Base-by-base conservation (phyloP, 495 filamentous ascomycete genomes). In the Thermochaetoides thermophila region DNA sequence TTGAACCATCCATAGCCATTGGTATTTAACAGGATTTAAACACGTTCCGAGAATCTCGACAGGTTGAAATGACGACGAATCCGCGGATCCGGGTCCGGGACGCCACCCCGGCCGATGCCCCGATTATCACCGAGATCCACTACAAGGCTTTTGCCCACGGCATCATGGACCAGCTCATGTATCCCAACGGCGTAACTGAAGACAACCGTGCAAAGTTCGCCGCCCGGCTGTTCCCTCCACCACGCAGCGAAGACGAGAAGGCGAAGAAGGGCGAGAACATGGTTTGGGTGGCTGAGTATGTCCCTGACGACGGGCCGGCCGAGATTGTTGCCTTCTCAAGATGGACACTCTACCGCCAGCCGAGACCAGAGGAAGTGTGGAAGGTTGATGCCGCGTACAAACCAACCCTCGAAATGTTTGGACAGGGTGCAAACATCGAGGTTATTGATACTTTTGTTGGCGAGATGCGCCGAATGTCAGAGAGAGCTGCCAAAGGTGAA, bases 261-360 rank as follows among this genome's bases (percentile, higher is more conserved):
- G 8, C 4, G 8, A 33, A 33, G 17, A 38, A 43, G 15, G 27
- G 40, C 1, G 31, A 53, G 29, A 17, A 1, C 7, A 17, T 40
- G 1, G 7, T 49, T 11, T 35, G 29, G 25, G 52, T 53, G 17
- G 49, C 50, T 19, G 52, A 55, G 29, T 36, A 44, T 5, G 26
- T 46, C 7, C 42, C 44, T 0, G 29, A 42, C 7, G 44, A 26
- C 3, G 31, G 9, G 0, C 13, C 24, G 3, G 25, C 17, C 5
- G 43, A 51, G 35, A 30, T 55, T 6, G 37, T 55, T 13, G 50
- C 42, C 13, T 51, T 49, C 19, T 40, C 43, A 6, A 46, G 34
- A 17, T 53, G 52, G 52, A 7, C 13, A 9, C 31, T 52, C 9
- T 26, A 37, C 11, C 40, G 34, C 2, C 27, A 45, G 9, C 40